Evolutionary conservation across 2,329 filamentous ascomycete species (phyloP).

Genomic region (Calcarisporium arbuscula): DNA sequence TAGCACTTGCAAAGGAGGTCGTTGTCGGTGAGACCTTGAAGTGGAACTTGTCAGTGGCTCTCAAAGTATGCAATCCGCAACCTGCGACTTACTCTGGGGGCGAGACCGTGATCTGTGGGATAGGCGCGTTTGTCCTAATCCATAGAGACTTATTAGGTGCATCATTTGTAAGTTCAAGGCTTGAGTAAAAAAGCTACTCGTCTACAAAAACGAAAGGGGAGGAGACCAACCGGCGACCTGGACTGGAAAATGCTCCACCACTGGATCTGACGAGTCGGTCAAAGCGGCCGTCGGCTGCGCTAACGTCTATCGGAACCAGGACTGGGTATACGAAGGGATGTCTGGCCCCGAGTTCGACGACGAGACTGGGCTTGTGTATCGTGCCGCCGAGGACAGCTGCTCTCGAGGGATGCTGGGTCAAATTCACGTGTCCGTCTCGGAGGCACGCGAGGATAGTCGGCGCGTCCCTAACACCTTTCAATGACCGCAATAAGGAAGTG

Average conservation of each 20-base stretch:
- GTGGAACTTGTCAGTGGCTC: too few species aligned
- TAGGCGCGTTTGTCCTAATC: neutral
- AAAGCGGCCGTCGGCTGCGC: too few species aligned
- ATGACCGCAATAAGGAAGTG: slow-evolving; percentile 11
- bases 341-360: slow-evolving; percentile 2
- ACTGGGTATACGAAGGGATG: slow-evolving; percentile 5
- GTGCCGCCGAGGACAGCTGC: neutral
- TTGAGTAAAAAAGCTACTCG: too few species aligned
- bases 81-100: too few species aligned
- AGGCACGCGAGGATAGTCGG: slow-evolving; percentile 12
- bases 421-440: slow-evolving; percentile 5
- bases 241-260: too few species aligned
- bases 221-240: too few species aligned
- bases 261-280: too few species aligned
- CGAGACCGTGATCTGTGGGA: neutral
- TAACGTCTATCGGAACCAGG: neutral
- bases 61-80: too few species aligned
- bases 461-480: slow-evolving; percentile 16
- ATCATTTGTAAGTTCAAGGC: slow-evolving; percentile 1
- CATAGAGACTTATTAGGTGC: neutral
- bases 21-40: slow-evolving; percentile 19
- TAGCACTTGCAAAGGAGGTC: slow-evolving; percentile 11
- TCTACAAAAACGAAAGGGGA: too few species aligned
- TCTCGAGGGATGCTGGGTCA: neutral
- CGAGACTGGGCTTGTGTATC: slow-evolving; percentile 1